Percentiles rank a stretch among this genome's conserved stretches.
Conservation (phyloP, 2,329 filamentous ascomycete species). For the Nannizziopsis arthrosporioides region DNA sequence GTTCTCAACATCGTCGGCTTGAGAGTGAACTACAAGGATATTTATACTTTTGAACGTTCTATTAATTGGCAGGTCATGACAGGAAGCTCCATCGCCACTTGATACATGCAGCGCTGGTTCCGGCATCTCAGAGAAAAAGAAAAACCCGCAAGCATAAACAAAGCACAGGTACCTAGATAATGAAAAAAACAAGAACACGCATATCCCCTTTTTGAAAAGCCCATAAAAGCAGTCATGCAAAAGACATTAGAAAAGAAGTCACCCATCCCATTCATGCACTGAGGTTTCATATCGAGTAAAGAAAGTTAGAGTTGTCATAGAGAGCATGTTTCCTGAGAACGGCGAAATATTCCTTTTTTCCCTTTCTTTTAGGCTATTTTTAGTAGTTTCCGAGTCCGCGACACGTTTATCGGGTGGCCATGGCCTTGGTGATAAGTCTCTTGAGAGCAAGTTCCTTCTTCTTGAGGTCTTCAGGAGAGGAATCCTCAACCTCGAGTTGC, state of each 20-base stretch:
- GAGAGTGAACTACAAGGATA: background rate
- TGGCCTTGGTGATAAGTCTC: conserved; percentile 96
- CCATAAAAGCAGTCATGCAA: conserved; percentile 9
- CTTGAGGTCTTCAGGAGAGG: conserved; percentile 85
- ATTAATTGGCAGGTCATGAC: conserved; percentile 5
- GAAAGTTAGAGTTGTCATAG: conserved; percentile 1
- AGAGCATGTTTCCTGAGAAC: conserved; percentile 10
- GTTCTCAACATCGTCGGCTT: too few species aligned
- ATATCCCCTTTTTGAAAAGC: conserved; percentile 11
- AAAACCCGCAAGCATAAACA: background rate
- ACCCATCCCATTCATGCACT: conserved; percentile 7
- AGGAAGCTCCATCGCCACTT: conserved; percentile 2
- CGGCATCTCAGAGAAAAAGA: conserved; percentile 4
- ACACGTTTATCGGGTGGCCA: conserved; percentile 67
- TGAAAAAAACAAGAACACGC: conserved; percentile 5
- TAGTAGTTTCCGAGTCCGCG: background rate
- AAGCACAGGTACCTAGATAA: conserved; percentile 1
- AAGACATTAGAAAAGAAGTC: conserved; percentile 9
- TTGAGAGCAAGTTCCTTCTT: conserved; percentile 99
- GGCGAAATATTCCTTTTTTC: conserved; percentile 8
- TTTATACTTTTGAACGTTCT: background rate
- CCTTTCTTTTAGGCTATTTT: conserved; percentile 13
- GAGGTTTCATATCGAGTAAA: conserved; percentile 7
- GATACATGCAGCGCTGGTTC: conserved; percentile 6
- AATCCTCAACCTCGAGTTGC: conserved; percentile 91